These are phyloP conservation scores for Periconia digitata DNA, from an alignment of 2,329 filamentous ascomycete genomes.

Conservation along the genomic window DNA sequence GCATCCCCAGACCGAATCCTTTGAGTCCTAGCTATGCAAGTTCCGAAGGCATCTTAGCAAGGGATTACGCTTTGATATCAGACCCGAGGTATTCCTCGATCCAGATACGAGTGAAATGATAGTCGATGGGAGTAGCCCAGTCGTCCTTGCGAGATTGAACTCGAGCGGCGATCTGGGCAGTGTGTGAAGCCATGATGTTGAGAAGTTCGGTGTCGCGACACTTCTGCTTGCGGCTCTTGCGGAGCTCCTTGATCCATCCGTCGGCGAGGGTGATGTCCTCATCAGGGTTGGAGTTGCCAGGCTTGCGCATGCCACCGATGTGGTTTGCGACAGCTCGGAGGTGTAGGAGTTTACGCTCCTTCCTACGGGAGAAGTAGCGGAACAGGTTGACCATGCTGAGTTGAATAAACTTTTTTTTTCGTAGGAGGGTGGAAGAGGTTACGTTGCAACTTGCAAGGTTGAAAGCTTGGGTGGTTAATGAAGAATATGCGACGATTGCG, in stretches of 20 bases:
- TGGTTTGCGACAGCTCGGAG: neutral
- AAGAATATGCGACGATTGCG: too few relatives aligned
- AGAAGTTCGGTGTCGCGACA: neutral
- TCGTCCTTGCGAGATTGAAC: neutral
- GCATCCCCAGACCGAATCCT: too few relatives aligned
- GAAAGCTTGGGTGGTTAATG: too few relatives aligned
- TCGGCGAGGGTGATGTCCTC: neutral
- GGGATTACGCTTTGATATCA: too few relatives aligned
- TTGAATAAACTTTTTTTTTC: too few relatives aligned
- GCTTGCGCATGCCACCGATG: neutral
- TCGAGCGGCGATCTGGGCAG: neutral
- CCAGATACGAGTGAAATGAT: neutral
- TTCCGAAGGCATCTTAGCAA: neutral
- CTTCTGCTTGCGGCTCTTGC: neutral
- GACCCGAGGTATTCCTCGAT: neutral
- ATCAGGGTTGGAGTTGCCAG: neutral
- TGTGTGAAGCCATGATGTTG: neutral
- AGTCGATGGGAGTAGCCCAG: neutral
- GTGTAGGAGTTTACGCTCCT: too few relatives aligned
- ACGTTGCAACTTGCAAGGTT: too few relatives aligned
- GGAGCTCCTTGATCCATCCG: neutral
- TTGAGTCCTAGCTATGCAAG: too few relatives aligned
- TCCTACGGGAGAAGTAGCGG: too few relatives aligned
- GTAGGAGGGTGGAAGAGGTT: too few relatives aligned
- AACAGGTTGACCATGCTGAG: too few relatives aligned